Base-by-base conservation (phyloP, 108 stramenopile species). In the Licmophora abbreviata region DNA sequence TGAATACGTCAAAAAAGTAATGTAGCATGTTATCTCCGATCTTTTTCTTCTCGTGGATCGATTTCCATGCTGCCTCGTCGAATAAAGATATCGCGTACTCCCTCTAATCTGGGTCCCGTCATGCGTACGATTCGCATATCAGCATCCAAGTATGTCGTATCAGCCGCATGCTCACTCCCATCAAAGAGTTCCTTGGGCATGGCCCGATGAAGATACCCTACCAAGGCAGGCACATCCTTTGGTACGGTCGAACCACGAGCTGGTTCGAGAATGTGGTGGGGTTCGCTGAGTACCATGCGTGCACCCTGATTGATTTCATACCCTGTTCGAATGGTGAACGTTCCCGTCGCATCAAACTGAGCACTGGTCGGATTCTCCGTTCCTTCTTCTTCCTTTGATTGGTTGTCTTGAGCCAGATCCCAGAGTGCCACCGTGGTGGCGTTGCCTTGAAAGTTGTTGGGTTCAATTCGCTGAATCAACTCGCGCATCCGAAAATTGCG, bases 101-200 rank as follows among this genome's bases (percentile, higher is more conserved):
- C 80, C 62, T 86, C 84, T 18, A 61, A 58, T 35, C 49, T 44
- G 14, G 75, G 44, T 27, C 84, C 84, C 8, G 77, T 74, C 44
- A 77, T 67, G 17, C 80, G 63, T 1, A 74, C 73, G 32, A 86
- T 79, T 32, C 75, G 68, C 50, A 86, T 56, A 15, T 81, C 68
- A 14, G 47, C 76, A 58, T 86, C 84, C 47, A 79, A 44, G 58
- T 86, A 86, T 18, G 84, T 79, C 29, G 75, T 82, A 44, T 82
- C 84, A 63, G 79, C 72, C 22, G 76, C 71, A 53, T 77, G 72
- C 18, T 70, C 63, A 21, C 58, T 49, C 0, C 80, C 76, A 68
- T 86, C 75, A 55, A 81, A 86, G 31, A 86, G 15, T 49, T 82
- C 77, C 38, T 55, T 69, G 15, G 84, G 84, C 43, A 86, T 74